A percentile compares a stretch with the other conserved stretches of the same genome.
These are phyloP conservation scores for Pichia gijzeniarum DNA, from an alignment of 805 yeast species.

Conservation along the genomic window DNA sequence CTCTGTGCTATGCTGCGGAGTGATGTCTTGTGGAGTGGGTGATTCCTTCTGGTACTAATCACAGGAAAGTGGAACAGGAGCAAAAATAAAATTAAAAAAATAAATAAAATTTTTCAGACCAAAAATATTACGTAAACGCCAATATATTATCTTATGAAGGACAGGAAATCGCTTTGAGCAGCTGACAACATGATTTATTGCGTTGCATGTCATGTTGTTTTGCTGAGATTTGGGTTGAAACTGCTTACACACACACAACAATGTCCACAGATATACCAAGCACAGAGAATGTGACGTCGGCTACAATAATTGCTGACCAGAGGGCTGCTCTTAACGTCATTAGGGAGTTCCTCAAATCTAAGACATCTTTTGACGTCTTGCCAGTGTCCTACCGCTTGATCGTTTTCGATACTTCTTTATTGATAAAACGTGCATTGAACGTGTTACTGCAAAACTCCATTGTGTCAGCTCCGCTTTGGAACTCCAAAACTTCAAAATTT, in stretches of 20 bases:
- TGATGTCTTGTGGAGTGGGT: too few species aligned
- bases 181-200: background rate
- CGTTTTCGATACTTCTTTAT: conserved; percentile 84
- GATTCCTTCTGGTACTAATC: too few species aligned
- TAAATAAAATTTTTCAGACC: background rate
- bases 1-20: too few species aligned
- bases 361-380: conserved; percentile 92
- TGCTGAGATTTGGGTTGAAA: too few species aligned
- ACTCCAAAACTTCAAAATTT: conserved; percentile 78
- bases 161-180: background rate
- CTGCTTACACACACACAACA: too few species aligned
- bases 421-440: conserved; percentile 85
- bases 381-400: conserved; percentile 92
- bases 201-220: too few species aligned
- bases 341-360: conserved; percentile 74
- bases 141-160: background rate
- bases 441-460: conserved; percentile 88
- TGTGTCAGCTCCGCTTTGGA: conserved; percentile 97
- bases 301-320: conserved; percentile 47
- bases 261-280: too few species aligned
- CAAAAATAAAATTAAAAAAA: background rate
- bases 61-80: too few species aligned
- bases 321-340: conserved; percentile 75
- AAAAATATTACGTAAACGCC: background rate
- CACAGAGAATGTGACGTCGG: too few species aligned